phyloP scores from a whole-genome alignment of 1,284 basidiomycete genomes.

The Pholiota adiposa region DNA sequence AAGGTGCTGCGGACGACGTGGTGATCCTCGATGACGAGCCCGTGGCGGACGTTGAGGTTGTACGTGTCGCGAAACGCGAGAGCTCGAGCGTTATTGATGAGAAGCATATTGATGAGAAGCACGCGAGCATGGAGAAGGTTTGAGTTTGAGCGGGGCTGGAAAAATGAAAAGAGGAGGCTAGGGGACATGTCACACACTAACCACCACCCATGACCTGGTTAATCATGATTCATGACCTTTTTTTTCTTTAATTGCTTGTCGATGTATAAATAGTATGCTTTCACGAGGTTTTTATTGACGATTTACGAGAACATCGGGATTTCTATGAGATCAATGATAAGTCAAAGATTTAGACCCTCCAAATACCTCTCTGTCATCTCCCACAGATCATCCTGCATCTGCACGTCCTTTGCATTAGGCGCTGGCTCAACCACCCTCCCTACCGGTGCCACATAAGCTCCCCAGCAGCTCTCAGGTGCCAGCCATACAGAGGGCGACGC shows the following conservation, averaged over 20 bases:
- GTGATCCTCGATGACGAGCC: conserved; percentile 16
- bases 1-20: conserved; percentile 64
- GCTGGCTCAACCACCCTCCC: conserved; percentile 30
- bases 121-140: conserved; percentile 2
- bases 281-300: neutral
- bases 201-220: neutral
- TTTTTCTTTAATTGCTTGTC: neutral
- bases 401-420: conserved; percentile 29
- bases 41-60: neutral
- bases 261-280: neutral
- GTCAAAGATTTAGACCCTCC: neutral
- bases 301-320: neutral
- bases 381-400: conserved; percentile 39
- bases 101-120: neutral
- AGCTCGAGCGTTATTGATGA: conserved; percentile 2
- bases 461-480: conserved; percentile 41
- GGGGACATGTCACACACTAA: neutral
- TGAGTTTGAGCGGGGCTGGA: neutral
- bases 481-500: conserved; percentile 32
- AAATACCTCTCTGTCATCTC: conserved; percentile 36
- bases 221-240: neutral
- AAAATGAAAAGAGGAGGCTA: neutral
- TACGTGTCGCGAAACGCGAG: neutral
- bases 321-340: neutral
- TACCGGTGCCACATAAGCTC: conserved; percentile 42